Percentiles rank a stretch among this genome's conserved stretches.
Evolutionary conservation across 768 basidiomycete genomes (phyloP).

Genomic region (Lactarius akahatsu): DNA sequence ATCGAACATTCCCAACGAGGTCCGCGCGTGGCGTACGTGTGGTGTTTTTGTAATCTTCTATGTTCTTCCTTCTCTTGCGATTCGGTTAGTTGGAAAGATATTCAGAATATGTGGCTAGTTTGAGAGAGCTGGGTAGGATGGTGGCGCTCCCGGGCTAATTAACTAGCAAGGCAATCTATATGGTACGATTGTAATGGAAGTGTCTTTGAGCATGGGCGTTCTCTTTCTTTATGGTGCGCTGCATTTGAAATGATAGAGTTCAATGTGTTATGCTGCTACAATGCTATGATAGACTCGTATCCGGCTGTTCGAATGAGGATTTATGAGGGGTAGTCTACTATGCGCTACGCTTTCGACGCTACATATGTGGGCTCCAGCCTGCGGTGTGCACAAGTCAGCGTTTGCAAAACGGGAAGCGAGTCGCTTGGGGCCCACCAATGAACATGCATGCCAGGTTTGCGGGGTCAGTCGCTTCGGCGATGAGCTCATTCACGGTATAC

Average conservation of each 20-base stretch:
- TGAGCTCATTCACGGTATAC: constrained; percentile 89
- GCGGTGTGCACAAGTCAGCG: constrained; percentile 15
- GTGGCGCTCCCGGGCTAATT: constrained; percentile 2
- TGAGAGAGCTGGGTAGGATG: constrained; percentile 4
- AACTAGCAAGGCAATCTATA: constrained; percentile 24
- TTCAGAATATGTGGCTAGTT: constrained; percentile 4
- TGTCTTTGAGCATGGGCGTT: constrained; percentile 1
- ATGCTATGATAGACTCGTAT: background rate
- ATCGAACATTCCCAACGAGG: constrained; percentile 14
- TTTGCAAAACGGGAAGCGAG: background rate
- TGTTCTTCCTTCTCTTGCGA: constrained; percentile 15
- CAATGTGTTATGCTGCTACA: background rate
- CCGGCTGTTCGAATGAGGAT: too few species aligned
- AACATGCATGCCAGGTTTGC: constrained; percentile 79
- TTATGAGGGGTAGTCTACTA: too few species aligned
- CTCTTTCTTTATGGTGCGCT: background rate
- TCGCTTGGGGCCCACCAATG: constrained; percentile 47
- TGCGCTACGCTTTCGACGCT: background rate
- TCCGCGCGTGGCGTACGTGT: constrained; percentile 11
- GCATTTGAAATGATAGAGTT: background rate
- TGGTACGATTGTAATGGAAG: constrained; percentile 25
- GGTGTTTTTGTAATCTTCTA: constrained; percentile 14
- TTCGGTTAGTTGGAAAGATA: constrained; percentile 13
- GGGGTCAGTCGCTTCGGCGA: constrained; percentile 81
- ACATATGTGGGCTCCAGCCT: constrained; percentile 48